Percentiles rank a stretch among this genome's conserved stretches.
Evolutionary conservation across 108 stramenopile genomes (phyloP).

Genomic region (Craspedostauros australis): DNA sequence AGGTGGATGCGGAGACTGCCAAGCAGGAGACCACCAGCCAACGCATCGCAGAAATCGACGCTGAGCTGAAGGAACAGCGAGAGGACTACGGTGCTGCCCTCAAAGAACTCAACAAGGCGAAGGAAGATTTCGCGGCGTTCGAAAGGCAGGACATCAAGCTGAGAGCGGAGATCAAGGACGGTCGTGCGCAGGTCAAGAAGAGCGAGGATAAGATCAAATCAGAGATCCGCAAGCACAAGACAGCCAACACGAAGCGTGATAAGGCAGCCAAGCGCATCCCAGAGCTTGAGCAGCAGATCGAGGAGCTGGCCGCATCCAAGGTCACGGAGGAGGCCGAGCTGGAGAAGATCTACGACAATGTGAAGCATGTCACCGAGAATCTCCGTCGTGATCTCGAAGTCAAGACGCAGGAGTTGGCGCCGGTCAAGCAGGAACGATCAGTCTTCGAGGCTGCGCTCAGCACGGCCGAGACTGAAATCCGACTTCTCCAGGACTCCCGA

Average conservation of each 20-base stretch:
- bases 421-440: constrained; percentile 72
- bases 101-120: constrained; percentile 56
- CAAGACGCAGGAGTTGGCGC: constrained; percentile 83
- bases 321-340: constrained; percentile 63
- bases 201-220: constrained; percentile 58
- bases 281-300: constrained; percentile 50
- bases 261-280: constrained; percentile 65
- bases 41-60: constrained; percentile 61
- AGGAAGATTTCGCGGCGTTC: constrained; percentile 83
- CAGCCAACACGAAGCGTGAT: constrained; percentile 32
- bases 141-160: constrained; percentile 93
- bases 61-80: constrained; percentile 39
- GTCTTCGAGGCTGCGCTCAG: constrained; percentile 71
- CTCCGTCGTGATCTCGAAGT: constrained; percentile 79
- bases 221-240: constrained; percentile 57
- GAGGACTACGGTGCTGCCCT: constrained; percentile 57
- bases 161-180: constrained; percentile 87
- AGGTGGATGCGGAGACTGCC: constrained; percentile 38
- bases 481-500: constrained; percentile 73
- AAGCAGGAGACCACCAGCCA: constrained; percentile 37
- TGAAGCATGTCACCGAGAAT: constrained; percentile 66
- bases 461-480: constrained; percentile 77
- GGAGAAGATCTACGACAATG: constrained; percentile 73
- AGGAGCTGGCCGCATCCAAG: constrained; percentile 36
- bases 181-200: constrained; percentile 67